Base-by-base conservation (phyloP, 129 eudicot genomes). In the Pulicaria dysenterica region DNA sequence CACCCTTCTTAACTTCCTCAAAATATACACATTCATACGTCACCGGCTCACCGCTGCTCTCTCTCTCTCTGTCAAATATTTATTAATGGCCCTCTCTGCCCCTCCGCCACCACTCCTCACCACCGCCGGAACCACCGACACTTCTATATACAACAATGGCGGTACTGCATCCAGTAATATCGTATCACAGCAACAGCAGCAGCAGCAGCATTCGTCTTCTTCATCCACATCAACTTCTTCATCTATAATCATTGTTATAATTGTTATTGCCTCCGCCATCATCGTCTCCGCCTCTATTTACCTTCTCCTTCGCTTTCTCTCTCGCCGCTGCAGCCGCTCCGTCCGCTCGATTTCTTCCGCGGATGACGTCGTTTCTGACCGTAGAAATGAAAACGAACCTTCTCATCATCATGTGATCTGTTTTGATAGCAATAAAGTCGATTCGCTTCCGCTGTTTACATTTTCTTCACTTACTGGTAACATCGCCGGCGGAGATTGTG, bases 401-500 rank as follows among this genome's bases (percentile, higher is more conserved):
- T n/a, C n/a, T 61, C 39, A 49, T 4, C 75, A 77, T 50, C 81
- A 77, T n/a, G 81, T 77, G 58, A 70, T 77, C 60, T 36, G 57
- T 77, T 8, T 77, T 14, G 80, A 60, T 17, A 58, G 70, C 19
- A 58, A 54, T 68, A 73, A 17, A 67, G 8, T 74, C 13, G 76
- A 76, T 24, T 79, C 89, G 19, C 93, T 91, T 24, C 97, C 97
- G 24, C 49, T 86, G 51, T 91, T 91, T 78, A 86, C 89, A 1
- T 86, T 86, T 73, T 64, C 84, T n/a, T 88, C 96, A 3, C 75
- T 91, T 40, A 83, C 82, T 59, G 90, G 93, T 6, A 84, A 81
- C 49, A 72, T 82, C 34, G 76, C 84, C 17, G 88, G 84, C 24
- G 88, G 74, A 7, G 96, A 81, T 64, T 90, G 96, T 56, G 96